These are phyloP conservation scores for Saccharomyces hybrid DNA, from an alignment of 1,139 yeast genomes.

Conservation along the genomic window DNA sequence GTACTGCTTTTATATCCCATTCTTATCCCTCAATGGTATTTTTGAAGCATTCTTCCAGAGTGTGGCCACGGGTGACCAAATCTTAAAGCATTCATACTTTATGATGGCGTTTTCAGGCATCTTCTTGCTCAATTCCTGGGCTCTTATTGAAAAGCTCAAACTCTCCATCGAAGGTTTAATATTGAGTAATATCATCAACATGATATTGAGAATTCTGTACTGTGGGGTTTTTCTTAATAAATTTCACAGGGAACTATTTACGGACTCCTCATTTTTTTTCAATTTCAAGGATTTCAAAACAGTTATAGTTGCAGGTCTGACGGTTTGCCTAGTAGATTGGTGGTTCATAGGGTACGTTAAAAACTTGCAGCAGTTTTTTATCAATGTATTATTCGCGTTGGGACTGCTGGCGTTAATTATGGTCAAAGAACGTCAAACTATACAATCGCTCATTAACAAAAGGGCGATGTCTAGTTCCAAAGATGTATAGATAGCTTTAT, in stretches of 20 bases:
- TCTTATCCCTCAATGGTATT: slow-evolving; percentile 83
- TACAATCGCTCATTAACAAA: slow-evolving; percentile 16
- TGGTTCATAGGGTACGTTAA: slow-evolving; percentile 34
- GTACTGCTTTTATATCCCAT: slow-evolving; percentile 71
- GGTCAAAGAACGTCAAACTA: slow-evolving; percentile 36
- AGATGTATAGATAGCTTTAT: slow-evolving; percentile 6
- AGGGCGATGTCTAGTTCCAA: slow-evolving; percentile 12
- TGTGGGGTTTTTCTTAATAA: slow-evolving; percentile 38
- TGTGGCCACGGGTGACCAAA: slow-evolving; percentile 56
- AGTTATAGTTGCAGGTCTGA: slow-evolving; percentile 21
- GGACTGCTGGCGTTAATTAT: slow-evolving; percentile 33
- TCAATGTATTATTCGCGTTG: slow-evolving; percentile 38
- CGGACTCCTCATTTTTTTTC: slow-evolving; percentile 19
- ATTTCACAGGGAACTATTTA: slow-evolving; percentile 31
- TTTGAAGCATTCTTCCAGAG: slow-evolving; percentile 83
- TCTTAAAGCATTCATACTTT: slow-evolving; percentile 51
- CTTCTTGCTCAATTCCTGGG: slow-evolving; percentile 43
- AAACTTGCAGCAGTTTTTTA: slow-evolving; percentile 36
- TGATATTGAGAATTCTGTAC: slow-evolving; percentile 53
- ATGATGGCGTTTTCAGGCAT: slow-evolving; percentile 52
- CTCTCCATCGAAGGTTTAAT: slow-evolving; percentile 54
- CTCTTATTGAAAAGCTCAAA: slow-evolving; percentile 37
- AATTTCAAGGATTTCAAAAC: slow-evolving; percentile 26
- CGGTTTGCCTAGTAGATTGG: slow-evolving; percentile 31
- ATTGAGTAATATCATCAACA: slow-evolving; percentile 54